Conservation (phyloP, 805 yeast species). For the Starmerella stellata region DNA sequence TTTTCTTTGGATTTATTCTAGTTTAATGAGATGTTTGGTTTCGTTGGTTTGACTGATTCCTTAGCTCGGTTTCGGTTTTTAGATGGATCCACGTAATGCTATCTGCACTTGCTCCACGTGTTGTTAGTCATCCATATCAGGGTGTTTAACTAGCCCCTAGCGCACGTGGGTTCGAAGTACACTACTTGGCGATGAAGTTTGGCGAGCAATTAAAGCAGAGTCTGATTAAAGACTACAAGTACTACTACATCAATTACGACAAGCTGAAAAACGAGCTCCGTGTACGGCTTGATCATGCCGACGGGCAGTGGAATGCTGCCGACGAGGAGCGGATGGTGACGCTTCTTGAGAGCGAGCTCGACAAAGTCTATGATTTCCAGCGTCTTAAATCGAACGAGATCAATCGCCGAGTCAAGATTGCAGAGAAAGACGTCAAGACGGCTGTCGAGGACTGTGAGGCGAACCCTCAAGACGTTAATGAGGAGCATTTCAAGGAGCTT, state of each 20-base stretch:
- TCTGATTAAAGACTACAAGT: conserved; percentile 73
- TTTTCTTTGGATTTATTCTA: too few relatives aligned
- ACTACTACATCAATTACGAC: conserved; percentile 82
- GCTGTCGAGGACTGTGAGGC: conserved; percentile 33
- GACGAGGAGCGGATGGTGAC: conserved; percentile 70
- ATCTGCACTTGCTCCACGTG: not conserved
- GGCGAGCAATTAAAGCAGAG: conserved; percentile 86
- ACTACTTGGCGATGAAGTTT: conserved; percentile 58
- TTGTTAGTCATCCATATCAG: not conserved
- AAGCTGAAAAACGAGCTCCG: conserved; percentile 70
- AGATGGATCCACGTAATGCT: too few relatives aligned
- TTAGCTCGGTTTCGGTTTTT: too few relatives aligned
- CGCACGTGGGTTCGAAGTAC: not conserved
- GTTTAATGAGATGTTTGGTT: too few relatives aligned
- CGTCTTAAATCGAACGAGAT: conserved; percentile 76
- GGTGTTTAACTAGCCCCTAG: not conserved
- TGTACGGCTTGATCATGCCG: conserved; percentile 38
- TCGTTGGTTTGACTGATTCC: too few relatives aligned
- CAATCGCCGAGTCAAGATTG: conserved; percentile 63
- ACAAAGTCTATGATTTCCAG: conserved; percentile 82
- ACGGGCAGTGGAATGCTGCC: conserved; percentile 53
- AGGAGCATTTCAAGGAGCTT: conserved; percentile 51
- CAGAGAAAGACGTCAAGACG: conserved; percentile 51
- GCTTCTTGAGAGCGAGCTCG: conserved; percentile 64
- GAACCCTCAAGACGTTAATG: conserved; percentile 27